Evolutionary conservation across 148 eudicot species (phyloP), one percentile per base, ranked within the genome.

Genomic region (Silene latifolia): DNA sequence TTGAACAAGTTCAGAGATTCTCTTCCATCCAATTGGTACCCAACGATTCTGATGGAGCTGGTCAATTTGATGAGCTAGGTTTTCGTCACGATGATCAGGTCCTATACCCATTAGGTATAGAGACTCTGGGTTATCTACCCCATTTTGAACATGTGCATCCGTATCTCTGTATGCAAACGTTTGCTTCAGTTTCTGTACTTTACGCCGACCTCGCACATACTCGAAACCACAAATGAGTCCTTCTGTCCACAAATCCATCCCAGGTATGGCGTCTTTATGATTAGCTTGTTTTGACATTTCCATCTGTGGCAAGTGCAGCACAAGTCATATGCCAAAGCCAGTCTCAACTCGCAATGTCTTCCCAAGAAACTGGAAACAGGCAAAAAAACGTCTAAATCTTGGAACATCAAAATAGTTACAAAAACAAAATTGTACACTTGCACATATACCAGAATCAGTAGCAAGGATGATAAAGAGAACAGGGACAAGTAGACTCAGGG

Each of bases 181-280:
- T 70, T 61, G 79, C 69, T 83, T n/a, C n/a, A n/a, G 57, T 73
- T 78, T 76, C 57, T 57, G 63, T 44, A 82, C 67, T 73, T 87
- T 91, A 20, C 80, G 84, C 7, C 80, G 89, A 63, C 85, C 85
- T 82, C 82, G 80, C 54, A 87, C 87, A 77, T 85, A 90, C 76
- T 94, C 98, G 80, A 91, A 94, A 61, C 91, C 98, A 79, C 97
- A 94, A 71, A 94, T 81, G 76, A 94, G 93, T 62, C 98, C 97
- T 80, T 91, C 87, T 20, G 86, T 90, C 98, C 98, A 94, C 54
- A 90, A 88, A 77, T 87, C 87, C 69, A 77, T 80, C 73, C 86
- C 90, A 3, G 85, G 85, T 68, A 79, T 74, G 54, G 78, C 79
- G 51, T 88, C 97, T 80, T 83, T 87, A 75, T 76, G 77, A 72